phyloP scores from a whole-genome alignment of 495 filamentous ascomycete genomes.

The Thermochaetoides thermophila region DNA sequence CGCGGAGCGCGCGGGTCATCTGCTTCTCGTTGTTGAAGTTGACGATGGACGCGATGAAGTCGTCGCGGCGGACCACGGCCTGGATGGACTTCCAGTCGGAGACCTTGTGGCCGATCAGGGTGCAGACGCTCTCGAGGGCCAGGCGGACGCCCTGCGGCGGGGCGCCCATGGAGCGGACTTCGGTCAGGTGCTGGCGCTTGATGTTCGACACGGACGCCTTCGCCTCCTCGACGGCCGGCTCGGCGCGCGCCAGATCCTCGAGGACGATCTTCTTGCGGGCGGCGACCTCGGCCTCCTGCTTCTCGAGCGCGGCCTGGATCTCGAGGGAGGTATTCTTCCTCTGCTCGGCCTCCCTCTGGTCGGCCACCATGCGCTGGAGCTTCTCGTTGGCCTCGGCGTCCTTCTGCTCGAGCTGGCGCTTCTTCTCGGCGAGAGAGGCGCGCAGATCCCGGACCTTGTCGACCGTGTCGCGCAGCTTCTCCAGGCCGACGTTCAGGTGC shows the following conservation, averaged over 20 bases:
- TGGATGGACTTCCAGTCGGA: slow-evolving; percentile 83
- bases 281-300: slow-evolving; percentile 80
- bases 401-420: slow-evolving; percentile 81
- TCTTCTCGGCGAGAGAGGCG: slow-evolving; percentile 81
- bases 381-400: slow-evolving; percentile 95
- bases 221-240: slow-evolving; percentile 84
- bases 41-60: slow-evolving; percentile 96
- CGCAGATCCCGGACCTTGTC: slow-evolving; percentile 92
- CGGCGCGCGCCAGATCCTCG: slow-evolving; percentile 75
- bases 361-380: slow-evolving; percentile 87
- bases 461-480: slow-evolving; percentile 95
- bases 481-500: slow-evolving; percentile 91
- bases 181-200: slow-evolving; percentile 88
- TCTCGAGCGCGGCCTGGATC: slow-evolving; percentile 73
- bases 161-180: slow-evolving; percentile 91
- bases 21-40: slow-evolving; percentile 91
- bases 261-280: slow-evolving; percentile 71
- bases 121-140: slow-evolving; percentile 89
- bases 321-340: slow-evolving; percentile 74
- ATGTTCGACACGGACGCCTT: slow-evolving; percentile 95
- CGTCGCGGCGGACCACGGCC: slow-evolving; percentile 72
- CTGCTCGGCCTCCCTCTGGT: slow-evolving; percentile 91
- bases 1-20: slow-evolving; percentile 70
- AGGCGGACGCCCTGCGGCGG: slow-evolving; percentile 82
- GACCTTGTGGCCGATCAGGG: slow-evolving; percentile 78